A percentile compares a stretch with the other conserved stretches of the same genome.
Evolutionary conservation across 306 rosid genomes (phyloP).

Genomic region (Styphnolobium japonicum): DNA sequence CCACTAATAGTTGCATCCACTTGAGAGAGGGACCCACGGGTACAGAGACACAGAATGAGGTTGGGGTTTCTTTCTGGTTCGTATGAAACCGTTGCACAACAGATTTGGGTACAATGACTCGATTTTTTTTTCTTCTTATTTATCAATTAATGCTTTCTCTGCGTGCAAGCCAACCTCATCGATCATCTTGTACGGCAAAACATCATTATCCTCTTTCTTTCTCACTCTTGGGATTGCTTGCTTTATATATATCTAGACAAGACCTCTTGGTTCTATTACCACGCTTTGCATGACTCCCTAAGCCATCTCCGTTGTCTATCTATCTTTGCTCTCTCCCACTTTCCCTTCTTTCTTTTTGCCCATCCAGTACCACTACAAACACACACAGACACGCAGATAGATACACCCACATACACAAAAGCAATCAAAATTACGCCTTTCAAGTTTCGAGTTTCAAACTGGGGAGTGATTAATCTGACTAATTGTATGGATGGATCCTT

Average conservation of each 20-base stretch:
- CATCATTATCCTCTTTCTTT: slow-evolving; percentile 25
- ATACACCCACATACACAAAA: background rate
- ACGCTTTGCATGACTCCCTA: slow-evolving; percentile 40
- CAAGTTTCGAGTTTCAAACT: background rate
- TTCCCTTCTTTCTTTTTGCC: background rate
- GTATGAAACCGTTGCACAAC: slow-evolving; percentile 42
- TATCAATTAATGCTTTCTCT: slow-evolving; percentile 47
- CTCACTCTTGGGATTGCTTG: slow-evolving; percentile 28
- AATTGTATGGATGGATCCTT: slow-evolving; percentile 65
- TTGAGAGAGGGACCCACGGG: slow-evolving; percentile 43
- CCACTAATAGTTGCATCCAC: slow-evolving; percentile 61
- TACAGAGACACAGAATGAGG: background rate
- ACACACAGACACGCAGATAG: background rate
- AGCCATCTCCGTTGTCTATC: background rate
- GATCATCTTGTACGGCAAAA: slow-evolving; percentile 31
- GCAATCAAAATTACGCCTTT: background rate
- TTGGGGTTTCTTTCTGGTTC: background rate
- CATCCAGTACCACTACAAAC: background rate
- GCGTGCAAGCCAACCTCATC: slow-evolving; percentile 51
- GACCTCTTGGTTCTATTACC: slow-evolving; percentile 24
- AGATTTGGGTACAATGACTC: slow-evolving; percentile 1
- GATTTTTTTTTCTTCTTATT: slow-evolving; percentile 18
- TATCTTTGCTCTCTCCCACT: background rate
- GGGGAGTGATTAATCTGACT: background rate
- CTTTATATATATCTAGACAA: slow-evolving; percentile 35